Base-by-base conservation (phyloP, 129 eudicot genomes). In the Apium graveolens region DNA sequence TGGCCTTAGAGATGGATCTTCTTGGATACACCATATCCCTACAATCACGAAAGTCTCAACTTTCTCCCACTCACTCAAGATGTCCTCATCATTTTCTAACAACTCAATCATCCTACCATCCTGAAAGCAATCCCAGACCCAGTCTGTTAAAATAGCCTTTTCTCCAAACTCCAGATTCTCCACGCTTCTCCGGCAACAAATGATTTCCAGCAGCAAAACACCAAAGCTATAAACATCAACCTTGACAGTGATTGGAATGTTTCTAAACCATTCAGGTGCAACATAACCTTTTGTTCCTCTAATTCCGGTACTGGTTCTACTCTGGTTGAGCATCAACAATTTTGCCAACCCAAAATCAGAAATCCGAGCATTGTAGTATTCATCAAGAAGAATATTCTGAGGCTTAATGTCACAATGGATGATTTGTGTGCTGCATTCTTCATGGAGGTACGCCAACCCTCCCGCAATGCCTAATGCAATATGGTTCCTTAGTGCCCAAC, bases 361-460 rank as follows among this genome's bases (percentile, higher is more conserved):
- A 51, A 89, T 84, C 66, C 77, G 71, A 10, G 87, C 81, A 57
- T 82, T 84, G 79, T 75, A 81, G 74, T 89, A 77, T 0, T 89
- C 49, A 14, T 45, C 49, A 14, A 45, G 49, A 45, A 11, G 49
- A 14, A 45, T 45, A 45, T 45, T 45, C 49, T 45, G 49, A 45
- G 49, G 49, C 49, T 45, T 45, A 12, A 45, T 46, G 14, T 46
- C 51, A 46, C 87, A 63, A 63, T 63, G 70, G 37, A 63, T 63
- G 35, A 63, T 63, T 31, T 63, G 70, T 26, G 17, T 26, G 18
- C 14, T 63, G 44, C 92, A 89, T 75, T 89, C 88, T 73, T 89
- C 92, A 44, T 89, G 92, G 53, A 86, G 85, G 75, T 89, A 88
- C 12, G 74, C 26, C 16, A 86, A 85, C 27, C 87, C 92, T 63